Percentiles rank a stretch among this genome's conserved stretches.
Conservation (phyloP, 345 rosid species). For the Eucalyptus regnans region DNA sequence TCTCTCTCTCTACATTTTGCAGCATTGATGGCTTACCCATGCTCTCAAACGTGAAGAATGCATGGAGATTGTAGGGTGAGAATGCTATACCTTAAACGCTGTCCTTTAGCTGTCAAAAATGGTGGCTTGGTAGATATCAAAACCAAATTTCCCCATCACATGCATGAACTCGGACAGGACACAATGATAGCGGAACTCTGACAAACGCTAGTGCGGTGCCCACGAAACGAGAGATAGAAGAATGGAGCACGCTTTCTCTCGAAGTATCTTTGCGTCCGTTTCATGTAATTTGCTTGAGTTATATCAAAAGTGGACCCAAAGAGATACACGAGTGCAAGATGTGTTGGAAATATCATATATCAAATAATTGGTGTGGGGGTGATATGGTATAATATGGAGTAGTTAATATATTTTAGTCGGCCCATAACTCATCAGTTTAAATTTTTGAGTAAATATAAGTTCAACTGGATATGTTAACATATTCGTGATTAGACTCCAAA, state of each 20-base stretch:
- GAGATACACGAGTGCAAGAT: neutral
- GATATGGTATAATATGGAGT: neutral
- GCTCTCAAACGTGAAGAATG: neutral
- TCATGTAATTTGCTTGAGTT: neutral
- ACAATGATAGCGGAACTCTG: neutral
- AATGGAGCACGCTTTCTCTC: neutral
- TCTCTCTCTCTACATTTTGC: neutral
- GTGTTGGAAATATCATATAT: neutral
- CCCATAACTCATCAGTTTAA: neutral
- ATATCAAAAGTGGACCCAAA: neutral
- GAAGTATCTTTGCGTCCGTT: neutral
- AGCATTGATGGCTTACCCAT: neutral
- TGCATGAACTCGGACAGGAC: neutral
- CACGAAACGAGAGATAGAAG: neutral
- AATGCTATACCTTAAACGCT: neutral
- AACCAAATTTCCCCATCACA: neutral
- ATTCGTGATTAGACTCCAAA: neutral
- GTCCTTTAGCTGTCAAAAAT: neutral
- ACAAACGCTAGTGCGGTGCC: neutral
- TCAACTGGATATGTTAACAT: neutral
- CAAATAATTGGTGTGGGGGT: neutral
- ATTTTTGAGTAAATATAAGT: neutral
- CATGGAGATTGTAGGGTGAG: neutral
- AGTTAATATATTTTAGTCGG: neutral
- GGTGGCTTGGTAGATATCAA: neutral